Base-by-base conservation (phyloP, 768 basidiomycete genomes). In the Termitomyces bulborhizus region DNA sequence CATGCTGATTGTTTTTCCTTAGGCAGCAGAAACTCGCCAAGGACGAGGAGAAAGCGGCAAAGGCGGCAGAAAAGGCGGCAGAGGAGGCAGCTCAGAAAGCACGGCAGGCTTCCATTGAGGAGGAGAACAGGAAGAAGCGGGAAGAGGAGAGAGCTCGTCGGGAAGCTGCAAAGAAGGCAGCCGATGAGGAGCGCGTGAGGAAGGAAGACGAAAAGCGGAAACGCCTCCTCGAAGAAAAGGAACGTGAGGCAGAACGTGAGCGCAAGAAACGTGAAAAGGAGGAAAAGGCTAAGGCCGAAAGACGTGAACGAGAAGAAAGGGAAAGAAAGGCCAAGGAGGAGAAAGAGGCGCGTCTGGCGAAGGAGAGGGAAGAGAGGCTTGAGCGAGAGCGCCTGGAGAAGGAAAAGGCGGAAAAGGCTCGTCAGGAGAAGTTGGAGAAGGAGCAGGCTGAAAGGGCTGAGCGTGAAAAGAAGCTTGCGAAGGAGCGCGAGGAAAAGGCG, bases 11-110 rank as follows among this genome's bases (percentile, higher is more conserved):
- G 27, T 45, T 59, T 43, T 54, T 62, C 24, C 27, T 32, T 61
- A 98, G 95, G 74, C 84, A 82, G 69, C 94, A 97, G 74, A 97
- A 96, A 71, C 76, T 82, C 60, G 90, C 87, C 42, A 96, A 96
- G 67, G 97, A 98, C 58, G 91, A 93, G 67, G 94, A 95, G 70
- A 83, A 84, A 57, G 90, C 91, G 7, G 81, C 79, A 21, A 83
- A 83, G 61, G 90, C 91, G 21, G 91, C 90, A 4, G 92, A 91
- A 69, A 85, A 85, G 66, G 89, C 90, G 9, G 92, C 88, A 4
- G 92, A 93, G 66, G 92, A 94, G 57, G 88, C 86, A 9, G 86
- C 87, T 2, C 53, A 73, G 48, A 88, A 87, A 68, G 88, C 86
- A 6, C 87, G 85, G 65, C 90, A 88, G 55, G 80, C 76, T 24